Conservation (phyloP, 2,329 filamentous ascomycete genomes). For the Aspergillus pseudonomiae region DNA sequence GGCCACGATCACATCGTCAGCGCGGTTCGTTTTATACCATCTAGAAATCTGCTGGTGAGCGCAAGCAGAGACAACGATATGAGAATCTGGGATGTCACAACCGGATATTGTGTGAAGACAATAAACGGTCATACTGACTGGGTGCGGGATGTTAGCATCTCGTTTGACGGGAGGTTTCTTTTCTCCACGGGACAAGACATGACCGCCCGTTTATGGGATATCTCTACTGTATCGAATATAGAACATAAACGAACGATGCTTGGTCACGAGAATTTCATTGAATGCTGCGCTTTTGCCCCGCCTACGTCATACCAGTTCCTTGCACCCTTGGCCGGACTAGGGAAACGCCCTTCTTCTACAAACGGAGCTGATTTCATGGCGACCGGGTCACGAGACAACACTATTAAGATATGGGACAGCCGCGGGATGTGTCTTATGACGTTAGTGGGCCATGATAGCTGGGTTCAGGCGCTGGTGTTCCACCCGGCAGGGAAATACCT, state of each 20-base stretch:
- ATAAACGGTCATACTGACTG: constrained; percentile 82
- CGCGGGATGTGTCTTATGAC: constrained; percentile 81
- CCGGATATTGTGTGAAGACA: constrained; percentile 91
- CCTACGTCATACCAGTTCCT: constrained; percentile 73
- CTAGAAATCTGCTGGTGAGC: constrained; percentile 81
- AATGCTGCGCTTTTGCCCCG: constrained; percentile 84
- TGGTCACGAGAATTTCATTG: constrained; percentile 80
- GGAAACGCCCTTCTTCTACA: constrained; percentile 69
- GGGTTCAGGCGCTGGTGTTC: constrained; percentile 82
- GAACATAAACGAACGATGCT: constrained; percentile 77
- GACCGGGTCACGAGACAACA: constrained; percentile 85
- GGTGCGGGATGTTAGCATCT: constrained; percentile 87
- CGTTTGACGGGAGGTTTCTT: constrained; percentile 79
- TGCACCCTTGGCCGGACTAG: constrained; percentile 74
- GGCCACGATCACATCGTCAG: constrained; percentile 93
- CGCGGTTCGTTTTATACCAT: constrained; percentile 84
- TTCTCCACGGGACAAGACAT: constrained; percentile 82
- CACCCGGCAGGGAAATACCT: constrained; percentile 90
- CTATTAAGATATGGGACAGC: constrained; percentile 82
- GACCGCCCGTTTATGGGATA: constrained; percentile 82
- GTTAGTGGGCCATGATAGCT: constrained; percentile 86
- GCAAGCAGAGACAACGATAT: constrained; percentile 84
- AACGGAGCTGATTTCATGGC: constrained; percentile 82
- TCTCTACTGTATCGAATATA: constrained; percentile 58
- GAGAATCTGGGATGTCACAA: constrained; percentile 89